Conservation (phyloP, 495 filamentous ascomycete species). For the Sphaerosporella brunnea region DNA sequence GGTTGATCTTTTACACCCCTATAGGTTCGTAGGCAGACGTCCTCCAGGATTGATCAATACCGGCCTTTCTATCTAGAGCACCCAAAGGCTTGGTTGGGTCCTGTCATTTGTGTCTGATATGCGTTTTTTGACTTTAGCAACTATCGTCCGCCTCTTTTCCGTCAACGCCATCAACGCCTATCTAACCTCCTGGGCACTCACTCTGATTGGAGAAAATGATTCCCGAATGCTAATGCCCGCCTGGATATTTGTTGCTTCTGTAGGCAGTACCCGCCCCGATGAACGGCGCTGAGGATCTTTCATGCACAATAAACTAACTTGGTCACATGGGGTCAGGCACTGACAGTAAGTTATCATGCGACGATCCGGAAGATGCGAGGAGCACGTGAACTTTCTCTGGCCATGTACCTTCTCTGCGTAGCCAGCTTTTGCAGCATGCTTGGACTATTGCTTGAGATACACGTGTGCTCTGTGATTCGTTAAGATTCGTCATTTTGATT, state of each 20-base stretch:
- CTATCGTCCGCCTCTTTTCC: constrained; percentile 64
- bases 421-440: constrained; percentile 22
- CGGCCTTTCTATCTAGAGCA: constrained; percentile 4
- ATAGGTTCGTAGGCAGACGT: too few relatives aligned
- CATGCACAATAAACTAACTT: not conserved
- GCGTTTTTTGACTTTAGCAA: constrained; percentile 32
- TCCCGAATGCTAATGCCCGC: constrained; percentile 64
- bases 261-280: constrained; percentile 27
- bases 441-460: constrained; percentile 19
- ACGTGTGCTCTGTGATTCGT: constrained; percentile 11
- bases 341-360: constrained; percentile 63
- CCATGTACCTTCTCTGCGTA: constrained; percentile 18
- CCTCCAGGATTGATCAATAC: too few relatives aligned
- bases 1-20: constrained; percentile 65
- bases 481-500: too few relatives aligned
- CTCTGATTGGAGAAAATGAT: constrained; percentile 55
- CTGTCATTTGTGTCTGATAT: not conserved
- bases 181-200: constrained; percentile 61
- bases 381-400: constrained; percentile 13
- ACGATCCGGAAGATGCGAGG: constrained; percentile 58
- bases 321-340: constrained; percentile 38
- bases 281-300: not conserved
- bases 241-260: constrained; percentile 71
- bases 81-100: not conserved
- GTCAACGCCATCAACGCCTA: constrained; percentile 66